Evolutionary conservation across 2,329 filamentous ascomycete species (phyloP), one percentile per base, ranked within the genome.

Genomic region (Alternaria triticimaculans): DNA sequence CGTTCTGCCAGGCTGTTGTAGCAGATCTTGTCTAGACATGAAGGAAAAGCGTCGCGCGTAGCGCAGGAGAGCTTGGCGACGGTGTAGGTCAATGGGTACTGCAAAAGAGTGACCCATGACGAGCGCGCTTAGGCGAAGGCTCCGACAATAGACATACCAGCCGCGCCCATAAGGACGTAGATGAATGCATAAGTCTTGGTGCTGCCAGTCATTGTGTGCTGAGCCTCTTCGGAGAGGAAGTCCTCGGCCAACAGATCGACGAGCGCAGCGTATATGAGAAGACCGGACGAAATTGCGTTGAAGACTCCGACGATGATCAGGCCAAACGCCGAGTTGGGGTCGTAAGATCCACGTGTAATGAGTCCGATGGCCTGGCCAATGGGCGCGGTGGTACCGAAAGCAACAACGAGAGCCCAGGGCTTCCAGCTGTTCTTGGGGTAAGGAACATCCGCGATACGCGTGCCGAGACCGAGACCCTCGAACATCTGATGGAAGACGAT

Each of bases 291-390:
- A 82, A 90, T 89, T 25, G 88, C 87, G 70, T 90, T 90, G 78
- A 90, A 90, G 1, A 88, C 76, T 49, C 88, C 88, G 11, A 90
- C 88, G 54, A 90, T 85, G 62, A 90, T 88, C 26, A 90, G 76
- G 30, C 88, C 88, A 60, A 89, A 87, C 9, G 87, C 87, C 60
- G 87, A 88, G 63, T 88, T 84, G 0, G 88, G 88, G 60, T 90
- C 88, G 65, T 90, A 90, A 4, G 83, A 82, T 70, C 84, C 85
- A 58, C 86, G 83, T 1, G 87, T 86, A 6, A 83, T 66, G 10
- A 90, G 82, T 23, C 88, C 88, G 62, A 90, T 89, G 9, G 88
- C 87, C 71, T 90, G 88, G 1, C 89, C 88, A 48, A 90, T 86
- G 4, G 88, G 88, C 0, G 87, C 87, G 0, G 89, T 90, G 9